Base-by-base conservation (phyloP, 345 rosid species). In the Capsella bursapastoris region DNA sequence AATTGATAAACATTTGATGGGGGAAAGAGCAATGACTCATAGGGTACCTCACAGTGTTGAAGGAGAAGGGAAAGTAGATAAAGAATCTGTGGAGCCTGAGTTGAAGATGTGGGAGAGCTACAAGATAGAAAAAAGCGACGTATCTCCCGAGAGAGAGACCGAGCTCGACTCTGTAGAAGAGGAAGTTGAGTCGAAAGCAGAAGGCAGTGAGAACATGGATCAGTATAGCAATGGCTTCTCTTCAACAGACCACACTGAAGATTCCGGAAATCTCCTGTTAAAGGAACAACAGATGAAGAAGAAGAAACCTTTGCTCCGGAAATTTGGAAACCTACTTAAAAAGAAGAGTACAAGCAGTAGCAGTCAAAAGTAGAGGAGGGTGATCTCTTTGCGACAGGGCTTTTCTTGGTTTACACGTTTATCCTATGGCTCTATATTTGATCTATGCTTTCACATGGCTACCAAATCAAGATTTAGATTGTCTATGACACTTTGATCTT, bases 61-160 rank as follows among this genome's bases (percentile, higher is more conserved):
- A 71, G 89, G 87, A 52, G 82, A 86, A 74, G 69, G 56, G 1
- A 79, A 81, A 71, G 78, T 79, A 74, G 89, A 79, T 22, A 87
- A 81, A 48, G 86, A 86, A 49, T 75, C 84, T 18, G 84, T 83
- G 28, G 90, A 83, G 62, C 70, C 73, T 40, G 89, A 88, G 70
- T 87, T 79, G 65, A 90, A 88, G 84, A 88, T 89, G 96, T 90
- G 98, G 96, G 97, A 93, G 78, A 86, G 93, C 82, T 90, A 89
- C 96, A 87, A 84, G 75, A 84, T 89, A 52, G 96, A 93, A 75
- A 90, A 83, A 90, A 90, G 86, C 74, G 96, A 93, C 66, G 84
- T 78, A 59, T 90, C 93, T 4, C 86, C 89, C 0, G 92, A 82
- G 56, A 79, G 91, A 82, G 92, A 83, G 81, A 57, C 77, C 0